phyloP scores from a whole-genome alignment of 768 basidiomycete genomes.

The Leucogyrophana mollusca region DNA sequence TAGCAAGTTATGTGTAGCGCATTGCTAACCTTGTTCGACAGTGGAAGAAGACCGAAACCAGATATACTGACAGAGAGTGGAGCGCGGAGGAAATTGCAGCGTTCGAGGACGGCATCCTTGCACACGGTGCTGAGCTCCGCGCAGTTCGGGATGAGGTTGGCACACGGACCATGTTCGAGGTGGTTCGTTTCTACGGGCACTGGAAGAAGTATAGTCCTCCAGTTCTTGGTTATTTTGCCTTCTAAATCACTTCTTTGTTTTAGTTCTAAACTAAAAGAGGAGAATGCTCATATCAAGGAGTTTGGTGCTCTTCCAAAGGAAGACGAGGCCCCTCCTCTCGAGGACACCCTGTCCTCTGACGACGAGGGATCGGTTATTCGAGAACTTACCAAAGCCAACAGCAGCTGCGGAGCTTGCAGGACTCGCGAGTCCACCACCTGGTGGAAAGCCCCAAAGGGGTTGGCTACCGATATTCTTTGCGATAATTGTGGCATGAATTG shows the following conservation, averaged over 20 bases:
- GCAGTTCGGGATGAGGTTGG: conserved; percentile 73
- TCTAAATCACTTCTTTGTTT: conserved; percentile 6
- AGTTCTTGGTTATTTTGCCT: conserved; percentile 2
- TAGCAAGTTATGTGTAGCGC: conserved; percentile 6
- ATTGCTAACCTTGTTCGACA: conserved; percentile 24
- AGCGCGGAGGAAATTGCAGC: conserved; percentile 62
- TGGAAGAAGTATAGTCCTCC: conserved; percentile 71
- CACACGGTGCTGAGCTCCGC: conserved; percentile 79
- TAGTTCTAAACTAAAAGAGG: conserved; percentile 69
- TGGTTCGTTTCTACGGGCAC: conserved; percentile 80
- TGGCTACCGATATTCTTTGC: conserved; percentile 77
- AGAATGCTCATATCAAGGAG: conserved; percentile 51
- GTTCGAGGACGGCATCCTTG: conserved; percentile 73
- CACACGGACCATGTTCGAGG: conserved; percentile 67
- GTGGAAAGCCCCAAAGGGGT: conserved; percentile 92
- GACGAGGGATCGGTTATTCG: conserved; percentile 77
- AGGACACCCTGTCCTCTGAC: conserved; percentile 40
- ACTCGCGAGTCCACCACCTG: conserved; percentile 76
- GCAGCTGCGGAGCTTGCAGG: conserved; percentile 80
- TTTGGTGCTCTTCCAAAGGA: conserved; percentile 31
- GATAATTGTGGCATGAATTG: conserved; percentile 85
- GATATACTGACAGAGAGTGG: conserved; percentile 73
- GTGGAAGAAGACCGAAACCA: conserved; percentile 74
- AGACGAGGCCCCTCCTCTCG: conserved; percentile 31
- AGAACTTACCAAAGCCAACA: conserved; percentile 49